Percentiles rank a stretch among this genome's conserved stretches.
These are phyloP conservation scores for Cercospora zeina DNA, from an alignment of 2,329 filamentous ascomycete genomes.

Conservation along the genomic window DNA sequence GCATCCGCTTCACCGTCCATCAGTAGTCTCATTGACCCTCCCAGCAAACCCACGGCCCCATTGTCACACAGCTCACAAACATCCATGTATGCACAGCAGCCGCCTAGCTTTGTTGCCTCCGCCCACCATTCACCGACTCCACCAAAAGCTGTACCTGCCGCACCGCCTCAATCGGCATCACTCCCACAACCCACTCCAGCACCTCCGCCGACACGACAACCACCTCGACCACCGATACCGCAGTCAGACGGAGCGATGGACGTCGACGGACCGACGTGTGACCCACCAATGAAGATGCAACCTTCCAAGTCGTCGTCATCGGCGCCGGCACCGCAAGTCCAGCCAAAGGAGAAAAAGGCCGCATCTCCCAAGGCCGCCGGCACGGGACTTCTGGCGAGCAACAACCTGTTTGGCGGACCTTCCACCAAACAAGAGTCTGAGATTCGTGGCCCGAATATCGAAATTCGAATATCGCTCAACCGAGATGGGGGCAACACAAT, in stretches of 20 bases:
- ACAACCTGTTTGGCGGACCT: slow-evolving; percentile 59
- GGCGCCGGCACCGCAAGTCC: slow-evolving; percentile 45
- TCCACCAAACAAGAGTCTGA: slow-evolving; percentile 46
- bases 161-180: slow-evolving; percentile 10
- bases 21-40: slow-evolving; percentile 80
- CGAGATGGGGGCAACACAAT: slow-evolving; percentile 86
- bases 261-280: slow-evolving; percentile 32
- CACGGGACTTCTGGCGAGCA: slow-evolving; percentile 64
- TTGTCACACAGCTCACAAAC: slow-evolving; percentile 34
- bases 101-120: slow-evolving; percentile 26
- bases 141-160: slow-evolving; percentile 21
- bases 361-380: slow-evolving; percentile 51
- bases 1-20: slow-evolving; percentile 92
- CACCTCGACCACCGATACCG: slow-evolving; percentile 13
- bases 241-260: slow-evolving; percentile 39
- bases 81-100: slow-evolving; percentile 28
- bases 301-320: slow-evolving; percentile 36
- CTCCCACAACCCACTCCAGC: slow-evolving; percentile 23
- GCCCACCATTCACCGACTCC: slow-evolving; percentile 30
- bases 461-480: slow-evolving; percentile 77
- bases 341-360: slow-evolving; percentile 19
- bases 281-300: slow-evolving; percentile 23
- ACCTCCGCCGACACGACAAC: slow-evolving; percentile 8
- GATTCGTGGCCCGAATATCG: slow-evolving; percentile 69
- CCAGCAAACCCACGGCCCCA: slow-evolving; percentile 40